These are phyloP conservation scores for Amoeboaphelidium protococcarum DNA, from an alignment of 371 early-diverging fungal species.

Conservation along the genomic window DNA sequence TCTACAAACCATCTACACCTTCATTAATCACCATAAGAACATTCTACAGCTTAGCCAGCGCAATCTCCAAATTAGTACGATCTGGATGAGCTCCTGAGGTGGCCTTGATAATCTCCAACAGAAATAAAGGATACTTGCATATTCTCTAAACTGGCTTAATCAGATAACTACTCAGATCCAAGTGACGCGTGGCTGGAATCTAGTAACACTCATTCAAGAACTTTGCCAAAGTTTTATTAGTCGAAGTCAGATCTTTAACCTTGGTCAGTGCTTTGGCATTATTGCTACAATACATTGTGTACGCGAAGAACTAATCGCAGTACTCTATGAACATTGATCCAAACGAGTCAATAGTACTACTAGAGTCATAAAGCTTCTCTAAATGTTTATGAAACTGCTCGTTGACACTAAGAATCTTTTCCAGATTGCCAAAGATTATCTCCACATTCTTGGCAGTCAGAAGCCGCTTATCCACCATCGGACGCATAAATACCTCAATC, in stretches of 20 bases:
- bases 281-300: conserved; percentile 14
- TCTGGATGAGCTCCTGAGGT: conserved; percentile 13
- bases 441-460: conserved; percentile 10
- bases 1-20: conserved; percentile 13
- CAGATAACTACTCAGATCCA: conserved; percentile 13
- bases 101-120: conserved; percentile 15
- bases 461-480: conserved; percentile 11
- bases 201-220: conserved; percentile 14
- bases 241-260: conserved; percentile 7
- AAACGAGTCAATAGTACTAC: conserved; percentile 11
- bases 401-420: conserved; percentile 9
- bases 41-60: conserved; percentile 14
- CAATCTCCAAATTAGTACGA: conserved; percentile 8
- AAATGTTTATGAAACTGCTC: conserved; percentile 12
- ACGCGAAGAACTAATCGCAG: conserved; percentile 7
- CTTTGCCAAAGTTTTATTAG: conserved; percentile 9
- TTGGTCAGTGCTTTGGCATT: conserved; percentile 5
- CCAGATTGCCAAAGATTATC: conserved; percentile 16
- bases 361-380: conserved; percentile 6
- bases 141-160: background rate
- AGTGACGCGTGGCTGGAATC: conserved; percentile 10
- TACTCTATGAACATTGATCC: conserved; percentile 12
- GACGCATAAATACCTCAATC: conserved; percentile 19
- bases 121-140: background rate
- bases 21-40: conserved; percentile 15